phyloP scores from a whole-genome alignment of 352 stramenopile species.

The Globisporangium abappressorium region DNA sequence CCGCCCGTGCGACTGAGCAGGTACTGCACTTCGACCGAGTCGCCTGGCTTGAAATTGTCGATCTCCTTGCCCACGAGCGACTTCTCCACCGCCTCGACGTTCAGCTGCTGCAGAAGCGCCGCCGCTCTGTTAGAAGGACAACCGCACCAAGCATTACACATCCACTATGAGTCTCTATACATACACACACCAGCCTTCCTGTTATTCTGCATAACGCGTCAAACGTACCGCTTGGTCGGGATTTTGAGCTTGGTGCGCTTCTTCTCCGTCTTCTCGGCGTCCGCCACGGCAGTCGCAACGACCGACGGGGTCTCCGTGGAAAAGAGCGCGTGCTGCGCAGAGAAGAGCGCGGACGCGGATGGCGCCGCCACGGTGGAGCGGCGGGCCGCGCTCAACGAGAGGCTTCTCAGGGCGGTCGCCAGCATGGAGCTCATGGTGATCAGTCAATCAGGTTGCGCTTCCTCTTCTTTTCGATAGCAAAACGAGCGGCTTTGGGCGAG shows the following conservation, averaged over 20 bases:
- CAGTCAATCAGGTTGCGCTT: neutral
- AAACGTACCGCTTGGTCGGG: slow-evolving; percentile 60
- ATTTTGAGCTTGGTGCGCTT: slow-evolving; percentile 82
- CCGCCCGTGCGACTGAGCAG: slow-evolving; percentile 67
- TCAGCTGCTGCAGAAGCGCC: slow-evolving; percentile 64
- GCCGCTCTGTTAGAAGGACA: slow-evolving; percentile 30
- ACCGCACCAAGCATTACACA: neutral
- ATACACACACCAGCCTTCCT: no score
- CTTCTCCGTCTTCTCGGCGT: slow-evolving; percentile 21
- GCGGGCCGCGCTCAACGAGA: slow-evolving; percentile 31
- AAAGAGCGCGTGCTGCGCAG: slow-evolving; percentile 32
- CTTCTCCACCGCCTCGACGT: slow-evolving; percentile 67
- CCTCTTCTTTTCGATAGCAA: neutral
- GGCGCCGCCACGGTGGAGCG: slow-evolving; percentile 6
- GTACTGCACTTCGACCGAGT: slow-evolving; percentile 83
- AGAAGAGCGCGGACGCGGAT: slow-evolving; percentile 26
- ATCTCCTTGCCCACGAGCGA: slow-evolving; percentile 60
- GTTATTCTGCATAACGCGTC: neutral
- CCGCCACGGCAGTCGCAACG: slow-evolving; percentile 8
- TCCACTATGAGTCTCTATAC: neutral
- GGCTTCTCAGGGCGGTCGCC: slow-evolving; percentile 53
- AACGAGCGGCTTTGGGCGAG: slow-evolving; percentile 1
- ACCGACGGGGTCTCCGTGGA: slow-evolving; percentile 28
- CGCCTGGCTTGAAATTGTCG: slow-evolving; percentile 68
- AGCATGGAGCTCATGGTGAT: slow-evolving; percentile 34